These are phyloP conservation scores for Coccomyxa sp. DNA, from an alignment of 139 green algal genomes.

Conservation along the genomic window DNA sequence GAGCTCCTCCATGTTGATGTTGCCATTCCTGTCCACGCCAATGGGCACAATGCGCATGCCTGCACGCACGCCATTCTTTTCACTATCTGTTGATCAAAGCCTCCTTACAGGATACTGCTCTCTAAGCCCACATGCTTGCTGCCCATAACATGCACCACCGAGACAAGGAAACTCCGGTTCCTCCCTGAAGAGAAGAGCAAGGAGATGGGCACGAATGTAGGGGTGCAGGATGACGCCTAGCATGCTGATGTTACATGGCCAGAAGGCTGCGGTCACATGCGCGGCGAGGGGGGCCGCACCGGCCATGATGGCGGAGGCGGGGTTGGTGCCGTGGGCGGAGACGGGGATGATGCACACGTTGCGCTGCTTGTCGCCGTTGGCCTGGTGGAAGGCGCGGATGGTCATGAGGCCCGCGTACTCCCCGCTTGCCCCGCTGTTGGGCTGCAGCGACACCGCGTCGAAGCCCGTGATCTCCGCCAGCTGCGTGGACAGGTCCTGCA, in stretches of 20 bases:
- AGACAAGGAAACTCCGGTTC: no score
- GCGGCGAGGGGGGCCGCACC: no score
- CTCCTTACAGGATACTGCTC: no score
- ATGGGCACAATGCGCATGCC: conserved; percentile 96
- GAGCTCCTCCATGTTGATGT: conserved; percentile 93
- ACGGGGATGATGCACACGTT: conserved; percentile 99
- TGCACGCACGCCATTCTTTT: neutral
- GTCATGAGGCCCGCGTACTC: conserved; percentile 99
- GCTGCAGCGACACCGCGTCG: conserved; percentile 95
- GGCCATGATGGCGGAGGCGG: conserved; percentile 93
- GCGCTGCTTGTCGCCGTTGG: conserved; percentile 76
- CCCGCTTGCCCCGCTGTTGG: conserved; percentile 91
- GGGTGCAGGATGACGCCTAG: no score
- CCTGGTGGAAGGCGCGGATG: conserved; percentile 94
- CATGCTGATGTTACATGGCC: no score
- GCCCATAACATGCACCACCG: no score
- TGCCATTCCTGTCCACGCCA: conserved; percentile 78
- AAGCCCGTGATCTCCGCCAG: conserved; percentile 97
- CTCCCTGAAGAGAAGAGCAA: no score
- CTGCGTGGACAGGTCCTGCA: conserved; percentile 83
- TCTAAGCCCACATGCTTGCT: no score
- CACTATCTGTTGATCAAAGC: no score
- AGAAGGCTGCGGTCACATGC: no score
- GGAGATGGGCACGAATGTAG: no score
- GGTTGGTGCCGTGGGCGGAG: conserved; percentile 97